These are phyloP conservation scores for Phlegmacium glaucopus DNA, from an alignment of 768 basidiomycete species.

Conservation along the genomic window DNA sequence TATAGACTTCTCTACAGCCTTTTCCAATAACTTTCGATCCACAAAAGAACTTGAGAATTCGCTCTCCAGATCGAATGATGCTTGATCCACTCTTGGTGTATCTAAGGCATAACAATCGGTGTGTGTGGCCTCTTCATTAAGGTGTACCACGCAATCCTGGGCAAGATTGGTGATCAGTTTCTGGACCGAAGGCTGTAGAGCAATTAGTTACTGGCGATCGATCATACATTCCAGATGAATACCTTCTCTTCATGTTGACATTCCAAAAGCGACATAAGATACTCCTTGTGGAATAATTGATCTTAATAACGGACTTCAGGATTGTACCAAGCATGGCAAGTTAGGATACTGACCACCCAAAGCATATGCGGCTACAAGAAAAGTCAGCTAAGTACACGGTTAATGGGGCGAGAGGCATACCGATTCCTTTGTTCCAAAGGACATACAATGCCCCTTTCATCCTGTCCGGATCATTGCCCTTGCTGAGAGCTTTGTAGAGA, in stretches of 20 bases:
- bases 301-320: constrained; percentile 34
- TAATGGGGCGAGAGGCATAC: constrained; percentile 31
- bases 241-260: constrained; percentile 89
- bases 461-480: constrained; percentile 83
- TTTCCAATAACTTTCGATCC: constrained; percentile 38
- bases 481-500: constrained; percentile 58
- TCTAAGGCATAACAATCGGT: constrained; percentile 58
- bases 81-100: constrained; percentile 42
- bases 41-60: constrained; percentile 47
- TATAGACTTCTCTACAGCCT: constrained; percentile 39
- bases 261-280: constrained; percentile 61
- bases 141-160: constrained; percentile 54
- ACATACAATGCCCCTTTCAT: constrained; percentile 95
- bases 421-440: constrained; percentile 67
- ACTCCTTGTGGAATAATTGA: constrained; percentile 50
- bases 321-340: background rate
- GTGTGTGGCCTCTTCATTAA: constrained; percentile 62
- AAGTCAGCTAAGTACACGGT: constrained; percentile 1
- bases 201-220: background rate
- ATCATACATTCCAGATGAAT: background rate
- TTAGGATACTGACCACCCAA: constrained; percentile 49
- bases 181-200: constrained; percentile 66
- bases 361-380: constrained; percentile 56
- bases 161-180: constrained; percentile 63
- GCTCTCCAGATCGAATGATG: constrained; percentile 42